These are phyloP conservation scores for Cyclotella distinguenda DNA, from an alignment of 108 stramenopile genomes.

Conservation along the genomic window DNA sequence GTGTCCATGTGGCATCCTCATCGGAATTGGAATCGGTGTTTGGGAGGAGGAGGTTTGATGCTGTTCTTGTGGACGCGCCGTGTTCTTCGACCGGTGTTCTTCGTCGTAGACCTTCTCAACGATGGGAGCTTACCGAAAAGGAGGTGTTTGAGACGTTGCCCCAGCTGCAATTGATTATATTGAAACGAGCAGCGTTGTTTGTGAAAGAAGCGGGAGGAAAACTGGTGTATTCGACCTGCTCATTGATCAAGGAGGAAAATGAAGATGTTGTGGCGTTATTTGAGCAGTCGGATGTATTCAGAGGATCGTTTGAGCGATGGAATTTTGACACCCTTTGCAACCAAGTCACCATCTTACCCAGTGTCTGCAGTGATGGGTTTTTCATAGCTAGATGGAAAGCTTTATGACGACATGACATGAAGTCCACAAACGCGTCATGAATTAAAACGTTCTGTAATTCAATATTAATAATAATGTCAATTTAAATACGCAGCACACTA, in stretches of 20 bases:
- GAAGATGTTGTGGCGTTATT: conserved; percentile 38
- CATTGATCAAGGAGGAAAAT: conserved; percentile 47
- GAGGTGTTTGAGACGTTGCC: conserved; percentile 29
- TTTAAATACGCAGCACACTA: too few relatives aligned
- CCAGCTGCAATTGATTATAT: conserved; percentile 35
- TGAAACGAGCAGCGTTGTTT: conserved; percentile 37
- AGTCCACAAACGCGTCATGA: too few relatives aligned
- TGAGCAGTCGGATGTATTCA: conserved; percentile 25
- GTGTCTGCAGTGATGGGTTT: conserved; percentile 46
- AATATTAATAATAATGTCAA: too few relatives aligned
- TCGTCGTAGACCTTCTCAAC: conserved; percentile 48
- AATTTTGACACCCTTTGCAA: conserved; percentile 11
- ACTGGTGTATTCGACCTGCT: conserved; percentile 57
- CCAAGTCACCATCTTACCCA: conserved; percentile 22
- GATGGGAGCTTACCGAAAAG: conserved; percentile 40
- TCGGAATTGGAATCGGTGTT: background rate
- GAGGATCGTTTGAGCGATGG: conserved; percentile 24
- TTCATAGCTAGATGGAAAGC: conserved; percentile 48
- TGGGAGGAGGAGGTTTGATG: conserved; percentile 22
- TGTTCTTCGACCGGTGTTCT: conserved; percentile 53
- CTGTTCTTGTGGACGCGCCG: conserved; percentile 54
- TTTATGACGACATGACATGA: too few relatives aligned
- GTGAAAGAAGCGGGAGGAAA: conserved; percentile 33
- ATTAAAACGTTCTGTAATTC: too few relatives aligned
- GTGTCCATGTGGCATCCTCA: conserved; percentile 26